Conservation (phyloP, 1,284 basidiomycete species). For the Athelia sp. region DNA sequence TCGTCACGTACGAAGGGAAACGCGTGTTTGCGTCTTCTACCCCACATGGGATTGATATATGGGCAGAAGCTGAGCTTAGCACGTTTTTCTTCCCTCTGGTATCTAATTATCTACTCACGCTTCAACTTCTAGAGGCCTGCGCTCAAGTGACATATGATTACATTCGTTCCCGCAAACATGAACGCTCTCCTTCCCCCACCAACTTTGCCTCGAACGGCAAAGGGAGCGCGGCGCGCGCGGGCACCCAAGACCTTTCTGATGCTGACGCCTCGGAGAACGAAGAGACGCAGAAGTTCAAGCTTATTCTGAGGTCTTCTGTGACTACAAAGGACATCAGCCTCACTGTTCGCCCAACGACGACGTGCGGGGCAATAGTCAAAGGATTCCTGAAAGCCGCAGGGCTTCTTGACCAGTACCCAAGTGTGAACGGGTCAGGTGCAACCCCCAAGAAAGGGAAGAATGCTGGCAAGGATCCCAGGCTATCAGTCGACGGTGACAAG, state of each 20-base stretch:
- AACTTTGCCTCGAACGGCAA: neutral
- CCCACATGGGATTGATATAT: slow-evolving; percentile 58
- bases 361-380: slow-evolving; percentile 65
- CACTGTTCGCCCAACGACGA: slow-evolving; percentile 67
- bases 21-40: slow-evolving; percentile 64
- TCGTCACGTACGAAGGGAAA: slow-evolving; percentile 53
- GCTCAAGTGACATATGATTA: slow-evolving; percentile 58
- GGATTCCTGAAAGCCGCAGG: slow-evolving; percentile 65
- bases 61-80: slow-evolving; percentile 64
- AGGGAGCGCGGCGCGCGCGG: slow-evolving; percentile 1
- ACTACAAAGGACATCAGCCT: slow-evolving; percentile 51
- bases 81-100: slow-evolving; percentile 16
- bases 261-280: slow-evolving; percentile 36
- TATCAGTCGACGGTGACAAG: slow-evolving; percentile 67
- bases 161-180: slow-evolving; percentile 37
- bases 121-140: slow-evolving; percentile 48
- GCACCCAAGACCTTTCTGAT: slow-evolving; percentile 18
- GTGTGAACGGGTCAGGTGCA: slow-evolving; percentile 12
- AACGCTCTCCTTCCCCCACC: slow-evolving; percentile 21
- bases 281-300: slow-evolving; percentile 50
- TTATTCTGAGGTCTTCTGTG: slow-evolving; percentile 53
- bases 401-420: slow-evolving; percentile 47
- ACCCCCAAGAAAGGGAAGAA: slow-evolving; percentile 21
- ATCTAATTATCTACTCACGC: slow-evolving; percentile 4
- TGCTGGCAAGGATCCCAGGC: slow-evolving; percentile 36